Evolutionary conservation across 2,329 filamentous ascomycete genomes (phyloP).

Genomic region (Knufia petricola): DNA sequence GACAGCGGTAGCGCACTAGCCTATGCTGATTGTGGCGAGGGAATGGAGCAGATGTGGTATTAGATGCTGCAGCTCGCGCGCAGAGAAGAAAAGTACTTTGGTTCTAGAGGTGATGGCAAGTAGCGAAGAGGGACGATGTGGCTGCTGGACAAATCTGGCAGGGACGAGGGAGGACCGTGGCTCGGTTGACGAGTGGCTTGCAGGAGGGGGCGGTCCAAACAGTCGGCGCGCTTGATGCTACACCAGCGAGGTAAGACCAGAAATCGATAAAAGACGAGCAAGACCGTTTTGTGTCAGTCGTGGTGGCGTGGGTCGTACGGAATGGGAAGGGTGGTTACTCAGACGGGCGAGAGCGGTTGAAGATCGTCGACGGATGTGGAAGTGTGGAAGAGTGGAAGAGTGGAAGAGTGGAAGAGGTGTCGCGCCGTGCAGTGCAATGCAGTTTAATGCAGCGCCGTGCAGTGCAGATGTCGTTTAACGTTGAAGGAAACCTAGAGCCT

Average conservation of each 20-base stretch:
- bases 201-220: neutral
- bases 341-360: neutral
- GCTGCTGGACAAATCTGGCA: constrained; percentile 4
- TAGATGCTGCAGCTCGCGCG: constrained; percentile 3
- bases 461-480: too few relatives aligned
- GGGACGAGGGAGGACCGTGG: neutral
- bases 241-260: constrained; percentile 1
- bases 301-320: constrained; percentile 10
- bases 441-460: too few relatives aligned
- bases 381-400: neutral
- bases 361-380: neutral
- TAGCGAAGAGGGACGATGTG: neutral
- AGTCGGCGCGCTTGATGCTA: constrained; percentile 4
- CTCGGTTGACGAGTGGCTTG: neutral
- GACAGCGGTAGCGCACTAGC: constrained; percentile 10
- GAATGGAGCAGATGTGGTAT: neutral
- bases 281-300: constrained; percentile 5
- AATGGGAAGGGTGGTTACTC: constrained; percentile 14
- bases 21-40: neutral
- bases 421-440: too few relatives aligned
- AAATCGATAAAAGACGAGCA: neutral
- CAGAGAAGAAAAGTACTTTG: neutral
- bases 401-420: too few relatives aligned
- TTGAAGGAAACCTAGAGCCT: too few relatives aligned
- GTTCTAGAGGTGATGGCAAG: neutral